Evolutionary conservation across 2,329 filamentous ascomycete genomes (phyloP), one percentile per base, ranked within the genome.

Genomic region (Reticulascus tulasneorum): DNA sequence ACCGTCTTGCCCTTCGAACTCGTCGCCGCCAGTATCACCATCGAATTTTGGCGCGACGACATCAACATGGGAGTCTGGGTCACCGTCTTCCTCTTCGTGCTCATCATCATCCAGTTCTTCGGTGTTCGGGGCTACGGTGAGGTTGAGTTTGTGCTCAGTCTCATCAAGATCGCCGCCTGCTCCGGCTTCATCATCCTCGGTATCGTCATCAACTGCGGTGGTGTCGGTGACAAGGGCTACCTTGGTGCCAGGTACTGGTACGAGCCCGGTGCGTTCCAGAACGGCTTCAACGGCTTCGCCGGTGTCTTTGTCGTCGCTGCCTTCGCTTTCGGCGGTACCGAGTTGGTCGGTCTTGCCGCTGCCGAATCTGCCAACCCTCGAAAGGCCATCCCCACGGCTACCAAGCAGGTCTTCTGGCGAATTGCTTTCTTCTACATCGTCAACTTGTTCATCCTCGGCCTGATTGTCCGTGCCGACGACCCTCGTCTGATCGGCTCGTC

Each of bases 1-100:
- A 77, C 82, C 35, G 86, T 83, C 0, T 84, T 77, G 47, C 82
- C 83, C 1, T 71, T 88, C 7, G 84, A 90, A 53, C 67, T 89
- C 25, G 84, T 79, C 1, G 82, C 82, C 0, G 79, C 82, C 2
- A 83, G 82, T 5, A 64, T 87, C 29, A 83, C 88, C 35, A 84
- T 89, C 44, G 79, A 87, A 55, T 88, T 64, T 54, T 79, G 75
- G 75, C 60, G 63, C 25, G 52, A 59, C 0, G 65, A 67, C 37
- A 53, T 79, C 35, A 72, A 67, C 47, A 59, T 69, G 24, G 73
- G 65, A 8, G 64, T 77, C 29, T 79, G 74, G 72, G 69, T 80
- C 28, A 63, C 71, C 7, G 62, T 76, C 10, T 42, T 42, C 13
- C 37, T 42, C 27, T 13, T 40, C 17, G n/a, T 36, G 12, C 77